Evolutionary conservation across 495 filamentous ascomycete genomes (phyloP).

Genomic region (Aspergillus funiculosus): DNA sequence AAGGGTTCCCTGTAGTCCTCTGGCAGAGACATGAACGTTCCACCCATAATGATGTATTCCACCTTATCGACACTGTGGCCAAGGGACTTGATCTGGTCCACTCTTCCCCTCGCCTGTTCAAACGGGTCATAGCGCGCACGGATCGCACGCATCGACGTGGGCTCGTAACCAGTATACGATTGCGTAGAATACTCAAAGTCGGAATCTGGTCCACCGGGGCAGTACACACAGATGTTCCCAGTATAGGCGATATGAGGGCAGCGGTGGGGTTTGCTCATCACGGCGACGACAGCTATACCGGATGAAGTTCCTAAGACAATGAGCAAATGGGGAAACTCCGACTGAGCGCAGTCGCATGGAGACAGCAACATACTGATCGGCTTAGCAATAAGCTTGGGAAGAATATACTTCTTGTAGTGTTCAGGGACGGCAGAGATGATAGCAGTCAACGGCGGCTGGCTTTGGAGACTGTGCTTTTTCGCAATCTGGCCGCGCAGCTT

Average conservation of each 20-base stretch:
- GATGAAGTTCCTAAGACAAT: conserved; percentile 68
- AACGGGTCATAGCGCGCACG: conserved; percentile 96
- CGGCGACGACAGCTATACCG: conserved; percentile 97
- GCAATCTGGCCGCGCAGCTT: conserved; percentile 77
- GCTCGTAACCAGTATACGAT: conserved; percentile 96
- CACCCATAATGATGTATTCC: conserved; percentile 99
- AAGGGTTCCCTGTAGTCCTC: conserved; percentile 85
- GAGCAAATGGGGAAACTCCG: conserved; percentile 13
- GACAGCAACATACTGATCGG: conserved; percentile 65
- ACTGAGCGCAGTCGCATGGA: neutral
- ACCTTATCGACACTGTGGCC: conserved; percentile 98
- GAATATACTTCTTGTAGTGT: conserved; percentile 98
- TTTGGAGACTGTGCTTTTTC: conserved; percentile 81
- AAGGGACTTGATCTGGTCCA: conserved; percentile 90
- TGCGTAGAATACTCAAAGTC: conserved; percentile 99
- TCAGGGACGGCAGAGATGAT: conserved; percentile 97
- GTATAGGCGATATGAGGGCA: conserved; percentile 98
- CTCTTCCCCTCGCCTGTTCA: conserved; percentile 90
- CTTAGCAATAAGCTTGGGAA: conserved; percentile 92
- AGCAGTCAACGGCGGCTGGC: conserved; percentile 84
- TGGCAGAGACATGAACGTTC: conserved; percentile 95
- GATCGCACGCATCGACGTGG: conserved; percentile 96
- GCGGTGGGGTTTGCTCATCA: conserved; percentile 98
- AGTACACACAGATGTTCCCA: conserved; percentile 98
- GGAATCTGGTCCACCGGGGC: conserved; percentile 91